Evolutionary conservation across 257 asterid species (phyloP), one percentile per base, ranked within the genome.

Genomic region (Mentha longifolia): DNA sequence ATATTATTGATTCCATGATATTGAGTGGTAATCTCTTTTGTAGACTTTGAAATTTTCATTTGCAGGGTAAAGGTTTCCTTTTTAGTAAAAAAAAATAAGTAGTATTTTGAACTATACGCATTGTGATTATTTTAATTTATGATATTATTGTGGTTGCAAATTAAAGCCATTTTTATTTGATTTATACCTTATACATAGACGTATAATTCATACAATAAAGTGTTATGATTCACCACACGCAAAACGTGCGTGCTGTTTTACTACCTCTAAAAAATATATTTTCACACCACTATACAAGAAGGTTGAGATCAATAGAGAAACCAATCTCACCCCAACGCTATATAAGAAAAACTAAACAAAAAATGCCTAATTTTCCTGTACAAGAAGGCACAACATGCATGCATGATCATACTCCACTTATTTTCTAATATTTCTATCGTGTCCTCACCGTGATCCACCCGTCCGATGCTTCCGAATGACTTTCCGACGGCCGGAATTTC

Each of bases 381-480:
- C 80, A 79, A 58, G 6, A 79, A 58, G 6, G 10, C 33, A 58
- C 14, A 49, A 15, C 22, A 22, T 22, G 25, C 25, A 8, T 37
- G 3, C 25, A 8, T 43, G 5, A 50, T 65, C 6, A 50, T 31
- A 49, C 12, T 37, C 56, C n/a, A 15, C 20, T 6, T 47, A 14
- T 17, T 57, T 10, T 12, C 77, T 39, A n/a, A n/a, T n/a, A 41
- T 46, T 17, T 33, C 77, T 76, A 76, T 8, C 79, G 54, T 17
- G 46, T 69, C 83, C 88, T 87, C 60, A 87, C 92, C 41, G 86
- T 87, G 60, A 85, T 82, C 92, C 92, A 87, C 31, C 72, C 60
- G 67, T 77, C 83, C 30, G 83, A 75, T 59, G 77, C 74, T 8
- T 81, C 84, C 3, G 52, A 64, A 30, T 37, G 0, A 41, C 12